These are phyloP conservation scores for Vitis cinerea DNA, from an alignment of 164 flowering plant genomes.

Conservation along the genomic window DNA sequence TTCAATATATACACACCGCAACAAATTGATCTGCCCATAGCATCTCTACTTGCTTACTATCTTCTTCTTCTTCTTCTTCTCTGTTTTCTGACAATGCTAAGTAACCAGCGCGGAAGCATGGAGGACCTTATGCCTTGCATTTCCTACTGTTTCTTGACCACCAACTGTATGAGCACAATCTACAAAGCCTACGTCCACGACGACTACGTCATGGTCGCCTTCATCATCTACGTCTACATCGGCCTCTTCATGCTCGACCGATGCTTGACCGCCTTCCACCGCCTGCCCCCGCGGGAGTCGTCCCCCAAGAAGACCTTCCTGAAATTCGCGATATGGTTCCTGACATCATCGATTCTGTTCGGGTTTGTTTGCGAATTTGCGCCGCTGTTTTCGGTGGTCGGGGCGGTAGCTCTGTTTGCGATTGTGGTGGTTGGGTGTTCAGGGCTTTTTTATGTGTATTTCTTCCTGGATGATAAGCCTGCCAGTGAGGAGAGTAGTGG, in stretches of 20 bases:
- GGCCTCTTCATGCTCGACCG: not conserved
- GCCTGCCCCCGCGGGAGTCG: constrained; percentile 1
- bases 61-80: no score
- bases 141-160: not conserved
- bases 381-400: not conserved
- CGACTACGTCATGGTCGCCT: not conserved
- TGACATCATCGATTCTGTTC: not conserved
- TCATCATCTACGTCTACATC: constrained; percentile 3
- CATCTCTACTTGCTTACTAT: no score
- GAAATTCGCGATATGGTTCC: constrained; percentile 1
- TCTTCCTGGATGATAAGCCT: no score
- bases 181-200: not conserved
- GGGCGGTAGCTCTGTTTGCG: no score
- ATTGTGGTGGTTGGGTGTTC: no score
- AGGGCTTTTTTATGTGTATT: no score
- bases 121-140: not conserved
- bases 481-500: no score
- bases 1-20: no score
- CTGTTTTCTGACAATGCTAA: no score
- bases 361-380: constrained; percentile 4
- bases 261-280: not conserved
- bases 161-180: not conserved
- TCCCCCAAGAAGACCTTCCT: constrained; percentile 5
- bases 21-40: no score
- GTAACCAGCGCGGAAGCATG: no score